Evolutionary conservation across 78 protist genomes (phyloP).

Genomic region (Capsaspora owczarzaki): DNA sequence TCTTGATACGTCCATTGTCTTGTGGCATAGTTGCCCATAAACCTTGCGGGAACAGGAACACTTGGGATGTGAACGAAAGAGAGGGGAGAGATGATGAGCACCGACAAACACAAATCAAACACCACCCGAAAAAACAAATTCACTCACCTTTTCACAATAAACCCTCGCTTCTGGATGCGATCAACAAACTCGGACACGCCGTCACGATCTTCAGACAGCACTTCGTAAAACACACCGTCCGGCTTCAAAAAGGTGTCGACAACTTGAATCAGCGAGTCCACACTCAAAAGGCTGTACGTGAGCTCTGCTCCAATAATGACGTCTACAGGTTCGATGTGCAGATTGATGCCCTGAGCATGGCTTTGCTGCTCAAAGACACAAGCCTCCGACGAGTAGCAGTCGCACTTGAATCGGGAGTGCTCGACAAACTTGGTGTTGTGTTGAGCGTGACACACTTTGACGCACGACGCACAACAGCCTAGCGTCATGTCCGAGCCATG

Average conservation of each 20-base stretch:
- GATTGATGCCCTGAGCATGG: not conserved
- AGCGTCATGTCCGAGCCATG: not conserved
- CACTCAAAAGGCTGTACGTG: conserved; percentile 50
- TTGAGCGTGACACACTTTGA: no score
- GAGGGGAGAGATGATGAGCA: not conserved
- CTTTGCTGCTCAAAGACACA: not conserved
- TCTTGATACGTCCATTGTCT: not conserved
- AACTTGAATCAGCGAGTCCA: conserved; percentile 42
- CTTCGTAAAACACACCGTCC: conserved; percentile 64
- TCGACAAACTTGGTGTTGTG: not conserved
- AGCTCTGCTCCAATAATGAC: conserved; percentile 63
- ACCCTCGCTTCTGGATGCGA: not conserved
- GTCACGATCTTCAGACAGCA: conserved; percentile 65
- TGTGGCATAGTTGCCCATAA: not conserved
- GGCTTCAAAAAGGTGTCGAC: conserved; percentile 26
- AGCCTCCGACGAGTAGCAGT: not conserved
- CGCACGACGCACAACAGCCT: not conserved
- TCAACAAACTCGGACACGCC: conserved; percentile 5
- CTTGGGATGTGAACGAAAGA: not conserved
- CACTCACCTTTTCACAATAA: not conserved
- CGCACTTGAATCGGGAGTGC: conserved; percentile 4
- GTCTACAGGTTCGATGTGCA: conserved; percentile 14
- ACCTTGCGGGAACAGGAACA: not conserved
- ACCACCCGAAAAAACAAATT: not conserved
- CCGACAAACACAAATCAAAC: not conserved